Base-by-base conservation (phyloP, 495 filamentous ascomycete species). In the Jackrogersella multiformis region DNA sequence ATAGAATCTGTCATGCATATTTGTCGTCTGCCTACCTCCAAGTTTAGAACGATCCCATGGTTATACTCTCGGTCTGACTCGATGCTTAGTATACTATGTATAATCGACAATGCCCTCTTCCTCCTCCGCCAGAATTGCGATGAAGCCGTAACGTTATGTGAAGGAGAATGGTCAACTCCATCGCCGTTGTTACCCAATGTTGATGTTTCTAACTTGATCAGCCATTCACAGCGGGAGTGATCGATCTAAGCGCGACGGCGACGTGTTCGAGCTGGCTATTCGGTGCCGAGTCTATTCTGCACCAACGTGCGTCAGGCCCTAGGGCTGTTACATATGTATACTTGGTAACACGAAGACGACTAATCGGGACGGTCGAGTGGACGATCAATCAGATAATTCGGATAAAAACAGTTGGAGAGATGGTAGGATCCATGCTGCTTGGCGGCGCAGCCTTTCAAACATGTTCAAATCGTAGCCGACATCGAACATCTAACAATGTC, bases 361-460 rank as follows among this genome's bases (percentile, higher is more conserved):
- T 18, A 66, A 65, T 66, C 45, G 67, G 61, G 36, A 61, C 45
- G 44, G 54, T 20, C 38, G 28, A 46, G 26, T 34, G 56, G 38
- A 54, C 6, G 20, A 49, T 44, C 39, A 63, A 48, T 32, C 5
- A 58, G 36, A 23, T 16, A 41, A 55, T 12, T 53, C 60, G 61
- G 61, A 54, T 70, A 70, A 70, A 65, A 70, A 65, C 42, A 70
- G 61, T 70, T 38, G 41, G 35, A 52, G 34, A 46, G 35, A 56
- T 45, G 52, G 66, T 69, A 61, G 66, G 66, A 69, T 69, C 32
- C 57, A 61, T 61, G 61, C 36, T 24, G 45, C 61, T 59, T 42
- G 60, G 61, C 67, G 61, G 67, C 61, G 61, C 61, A 70, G 67
- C 24, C 12, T 10, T 26, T 21, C 26, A 3, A 30, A 3, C 26